Evolutionary conservation across 140 eudicot species (phyloP).

Genomic region (Cichorium intybus): DNA sequence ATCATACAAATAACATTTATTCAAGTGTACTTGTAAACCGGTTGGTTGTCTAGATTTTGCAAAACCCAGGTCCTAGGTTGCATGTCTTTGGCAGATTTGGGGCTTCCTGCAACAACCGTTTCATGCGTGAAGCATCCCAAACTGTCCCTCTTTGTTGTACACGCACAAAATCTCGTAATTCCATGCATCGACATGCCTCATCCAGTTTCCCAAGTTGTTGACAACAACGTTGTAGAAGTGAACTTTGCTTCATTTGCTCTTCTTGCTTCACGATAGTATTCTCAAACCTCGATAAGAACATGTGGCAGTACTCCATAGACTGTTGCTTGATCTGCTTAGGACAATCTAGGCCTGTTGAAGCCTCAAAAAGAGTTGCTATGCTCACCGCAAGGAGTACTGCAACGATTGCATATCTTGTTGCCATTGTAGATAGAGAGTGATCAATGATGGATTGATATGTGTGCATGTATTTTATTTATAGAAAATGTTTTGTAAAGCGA

Average conservation of each 20-base stretch:
- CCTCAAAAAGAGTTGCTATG: conserved; percentile 2
- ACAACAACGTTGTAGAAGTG: conserved; percentile 28
- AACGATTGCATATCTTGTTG: not conserved
- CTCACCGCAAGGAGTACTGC: conserved; percentile 5
- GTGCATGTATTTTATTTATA: not conserved
- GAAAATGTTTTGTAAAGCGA: not conserved
- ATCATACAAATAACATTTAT: not conserved
- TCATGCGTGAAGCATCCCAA: conserved; percentile 33
- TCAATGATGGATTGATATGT: not conserved
- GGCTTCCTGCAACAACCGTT: conserved; percentile 19
- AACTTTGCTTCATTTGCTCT: not conserved
- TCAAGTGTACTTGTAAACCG: not conserved
- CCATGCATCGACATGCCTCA: conserved; percentile 16
- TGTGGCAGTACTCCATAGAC: conserved; percentile 22
- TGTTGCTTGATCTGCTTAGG: conserved; percentile 5
- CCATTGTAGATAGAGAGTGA: conserved; percentile 7
- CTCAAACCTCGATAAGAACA: conserved; percentile 25
- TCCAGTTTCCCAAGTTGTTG: conserved; percentile 25
- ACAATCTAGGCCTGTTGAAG: conserved; percentile 16
- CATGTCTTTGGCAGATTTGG: conserved; percentile 22
- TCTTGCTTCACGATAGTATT: not conserved
- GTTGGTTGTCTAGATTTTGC: conserved; percentile 8
- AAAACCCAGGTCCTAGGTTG: not conserved
- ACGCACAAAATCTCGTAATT: conserved; percentile 23
- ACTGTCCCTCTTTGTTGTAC: conserved; percentile 19